Conservation (phyloP, 352 stramenopile genomes). For the Blastocystis sp. region DNA sequence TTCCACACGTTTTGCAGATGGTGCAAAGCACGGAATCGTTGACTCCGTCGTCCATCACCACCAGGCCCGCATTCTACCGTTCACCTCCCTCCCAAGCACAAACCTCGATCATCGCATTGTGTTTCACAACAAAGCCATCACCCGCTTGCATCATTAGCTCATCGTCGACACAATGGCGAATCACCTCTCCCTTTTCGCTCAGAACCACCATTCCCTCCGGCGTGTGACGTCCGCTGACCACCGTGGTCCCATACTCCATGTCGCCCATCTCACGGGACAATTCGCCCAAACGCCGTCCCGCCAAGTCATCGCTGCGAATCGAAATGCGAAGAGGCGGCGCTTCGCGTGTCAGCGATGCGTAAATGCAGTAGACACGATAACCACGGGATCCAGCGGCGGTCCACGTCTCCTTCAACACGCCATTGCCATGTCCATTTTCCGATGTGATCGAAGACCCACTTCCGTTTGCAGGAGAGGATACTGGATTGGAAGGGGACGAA, state of each 20-base stretch:
- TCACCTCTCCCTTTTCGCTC: background rate
- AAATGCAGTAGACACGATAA: background rate
- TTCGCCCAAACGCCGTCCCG: background rate
- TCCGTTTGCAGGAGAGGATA: no score
- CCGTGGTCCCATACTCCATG: background rate
- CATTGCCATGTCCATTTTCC: no score
- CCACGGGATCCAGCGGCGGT: background rate
- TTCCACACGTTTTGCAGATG: background rate
- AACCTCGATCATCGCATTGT: background rate
- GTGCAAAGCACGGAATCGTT: background rate
- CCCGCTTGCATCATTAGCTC: background rate
- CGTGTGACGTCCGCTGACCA: background rate
- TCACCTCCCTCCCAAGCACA: background rate
- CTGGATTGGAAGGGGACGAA: no score
- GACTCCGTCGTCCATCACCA: background rate
- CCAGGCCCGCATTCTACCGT: background rate
- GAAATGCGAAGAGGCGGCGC: background rate
- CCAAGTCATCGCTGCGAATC: background rate
- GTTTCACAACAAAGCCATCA: background rate
- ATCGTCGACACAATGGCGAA: background rate
- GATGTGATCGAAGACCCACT: no score
- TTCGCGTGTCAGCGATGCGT: conserved; percentile 4
- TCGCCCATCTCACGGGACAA: background rate
- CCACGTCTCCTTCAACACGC: background rate
- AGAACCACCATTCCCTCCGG: background rate